Evolutionary conservation across 768 basidiomycete genomes (phyloP).

Genomic region (Sarcodon aspratus): DNA sequence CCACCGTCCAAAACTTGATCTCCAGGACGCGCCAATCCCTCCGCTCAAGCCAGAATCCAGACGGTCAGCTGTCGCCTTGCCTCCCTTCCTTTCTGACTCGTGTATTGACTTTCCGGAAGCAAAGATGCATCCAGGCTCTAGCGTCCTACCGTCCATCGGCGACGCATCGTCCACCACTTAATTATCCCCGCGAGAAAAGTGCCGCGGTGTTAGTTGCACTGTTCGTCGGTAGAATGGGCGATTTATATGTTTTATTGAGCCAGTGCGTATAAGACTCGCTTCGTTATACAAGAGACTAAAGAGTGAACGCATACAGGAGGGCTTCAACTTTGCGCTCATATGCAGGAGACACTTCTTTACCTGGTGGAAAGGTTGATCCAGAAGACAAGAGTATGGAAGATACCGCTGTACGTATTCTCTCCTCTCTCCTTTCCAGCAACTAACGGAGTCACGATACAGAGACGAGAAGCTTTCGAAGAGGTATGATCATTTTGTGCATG

Average conservation of each 20-base stretch:
- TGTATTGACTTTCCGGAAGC: no score
- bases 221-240: conserved; percentile 76
- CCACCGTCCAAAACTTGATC: conserved; percentile 32
- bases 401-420: conserved; percentile 50
- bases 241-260: conserved; percentile 78
- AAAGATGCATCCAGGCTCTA: conserved; percentile 48
- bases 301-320: conserved; percentile 33
- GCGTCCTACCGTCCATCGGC: conserved; percentile 35
- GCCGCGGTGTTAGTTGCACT: conserved; percentile 78
- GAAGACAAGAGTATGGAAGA: conserved; percentile 62
- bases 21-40: conserved; percentile 31
- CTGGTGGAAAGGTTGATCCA: conserved; percentile 73
- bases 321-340: conserved; percentile 63
- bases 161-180: conserved; percentile 12
- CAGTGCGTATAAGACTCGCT: conserved; percentile 32
- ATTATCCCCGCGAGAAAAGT: conserved; percentile 42
- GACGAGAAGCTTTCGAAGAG: conserved; percentile 88
- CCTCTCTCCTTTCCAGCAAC: neutral
- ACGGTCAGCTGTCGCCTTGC: conserved; percentile 16
- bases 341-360: conserved; percentile 82
- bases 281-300: no score
- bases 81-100: no score
- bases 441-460: conserved; percentile 24
- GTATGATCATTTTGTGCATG: conserved; percentile 23
- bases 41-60: conserved; percentile 40